Evolutionary conservation across 129 eudicot genomes (phyloP), one percentile per base, ranked within the genome.

Genomic region (Escallonia herrerae): DNA sequence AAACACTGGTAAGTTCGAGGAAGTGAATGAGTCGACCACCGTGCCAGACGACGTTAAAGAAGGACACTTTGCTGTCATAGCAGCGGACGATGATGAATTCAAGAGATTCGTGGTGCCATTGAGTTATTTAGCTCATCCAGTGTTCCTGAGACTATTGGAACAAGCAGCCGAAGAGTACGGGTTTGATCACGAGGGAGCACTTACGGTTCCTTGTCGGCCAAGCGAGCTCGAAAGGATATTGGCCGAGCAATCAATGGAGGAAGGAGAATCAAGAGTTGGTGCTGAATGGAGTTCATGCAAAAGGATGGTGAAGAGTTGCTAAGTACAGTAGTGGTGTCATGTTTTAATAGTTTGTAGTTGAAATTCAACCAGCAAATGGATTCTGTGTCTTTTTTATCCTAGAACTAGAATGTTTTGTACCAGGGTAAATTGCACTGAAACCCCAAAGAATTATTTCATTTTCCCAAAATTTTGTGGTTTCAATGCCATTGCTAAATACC

Each of bases 141-240:
- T 8, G 40, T 74, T 74, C 48, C 40, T 74, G n/a, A 41, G 33
- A 8, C 59, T 74, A 39, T 59, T 69, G 74, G 74, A 69, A 7
- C 65, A 59, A 48, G 65, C 66, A 22, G 73, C 73, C 0, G 73
- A 68, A 6, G 56, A 68, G 56, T 68, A 68, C 44, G 74, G 74
- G 5, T 74, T 67, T 67, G 64, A 60, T 44, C 79, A 62, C 40
- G 64, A 55, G 10, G 79, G 79, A 52, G 74, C 74, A 7, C 50
- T 74, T 0, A 74, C 69, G 4, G 41, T 74, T 7, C 79, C 79
- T 40, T 74, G 79, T 40, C 41, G 69, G 13, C 69, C 64, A 2
- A 62, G 58, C 13, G 69, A 74, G 59, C 56, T 74, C 13, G 73
- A 67, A 69, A 59, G 46, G 58, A 74, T 74, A 7, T 7, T 74